Evolutionary conservation across 352 stramenopile genomes (phyloP).

Genomic region (Phytophthora kernoviae): DNA sequence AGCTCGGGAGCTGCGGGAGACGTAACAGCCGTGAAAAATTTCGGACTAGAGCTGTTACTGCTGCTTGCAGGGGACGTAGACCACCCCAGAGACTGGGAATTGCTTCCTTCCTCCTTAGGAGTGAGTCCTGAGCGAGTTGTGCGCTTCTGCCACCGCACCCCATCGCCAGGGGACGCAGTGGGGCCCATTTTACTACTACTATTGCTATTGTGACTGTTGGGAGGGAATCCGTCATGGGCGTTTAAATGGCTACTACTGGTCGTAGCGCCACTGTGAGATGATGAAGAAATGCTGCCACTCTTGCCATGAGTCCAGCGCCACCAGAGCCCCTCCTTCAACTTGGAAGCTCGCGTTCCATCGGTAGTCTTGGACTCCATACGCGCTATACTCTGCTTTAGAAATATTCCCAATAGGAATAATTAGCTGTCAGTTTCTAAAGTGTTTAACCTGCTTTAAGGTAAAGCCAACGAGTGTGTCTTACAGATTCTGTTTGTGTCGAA

Average conservation of each 20-base stretch:
- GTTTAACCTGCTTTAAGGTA: neutral
- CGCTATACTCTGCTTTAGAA: constrained; percentile 8
- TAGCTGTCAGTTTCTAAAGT: neutral
- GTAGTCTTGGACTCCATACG: constrained; percentile 40
- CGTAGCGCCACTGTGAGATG: constrained; percentile 33
- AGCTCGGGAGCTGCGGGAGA: constrained; percentile 21
- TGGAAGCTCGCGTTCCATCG: constrained; percentile 28
- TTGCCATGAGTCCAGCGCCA: constrained; percentile 82
- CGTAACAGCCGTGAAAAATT: constrained; percentile 29
- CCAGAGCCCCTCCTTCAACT: constrained; percentile 48
- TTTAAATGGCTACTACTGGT: constrained; percentile 23
- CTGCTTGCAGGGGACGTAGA: constrained; percentile 17
- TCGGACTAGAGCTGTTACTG: constrained; percentile 14
- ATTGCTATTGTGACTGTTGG: constrained; percentile 34
- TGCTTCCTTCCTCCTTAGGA: constrained; percentile 16
- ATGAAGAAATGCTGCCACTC: constrained; percentile 68
- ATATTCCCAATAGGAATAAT: neutral
- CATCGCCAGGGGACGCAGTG: constrained; percentile 26
- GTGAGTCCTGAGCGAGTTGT: constrained; percentile 19
- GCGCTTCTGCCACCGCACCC: constrained; percentile 55
- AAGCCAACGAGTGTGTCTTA: neutral
- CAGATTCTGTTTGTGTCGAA: constrained; percentile 13
- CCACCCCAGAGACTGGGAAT: constrained; percentile 8
- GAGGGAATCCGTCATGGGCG: neutral
- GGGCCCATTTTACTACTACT: constrained; percentile 32